Conservation (phyloP, 306 rosid species). For the Arachis hypogaea region DNA sequence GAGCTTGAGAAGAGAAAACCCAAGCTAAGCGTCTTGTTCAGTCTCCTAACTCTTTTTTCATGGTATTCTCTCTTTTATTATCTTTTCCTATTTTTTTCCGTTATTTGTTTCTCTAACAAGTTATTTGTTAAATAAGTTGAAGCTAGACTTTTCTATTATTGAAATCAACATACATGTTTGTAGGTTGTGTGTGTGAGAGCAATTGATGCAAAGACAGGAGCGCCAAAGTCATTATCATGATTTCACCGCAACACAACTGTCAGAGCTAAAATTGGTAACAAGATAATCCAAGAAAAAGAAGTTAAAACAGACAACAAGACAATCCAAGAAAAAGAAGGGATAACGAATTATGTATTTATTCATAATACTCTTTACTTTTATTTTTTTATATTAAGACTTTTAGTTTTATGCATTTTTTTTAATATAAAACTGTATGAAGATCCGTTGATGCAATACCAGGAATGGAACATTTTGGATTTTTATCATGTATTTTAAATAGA, state of each 20-base stretch:
- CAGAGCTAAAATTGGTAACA: slow-evolving; percentile 3
- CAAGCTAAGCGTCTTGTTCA: slow-evolving; percentile 63
- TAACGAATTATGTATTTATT: neutral
- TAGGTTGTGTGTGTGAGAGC: slow-evolving; percentile 65
- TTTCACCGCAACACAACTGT: slow-evolving; percentile 46
- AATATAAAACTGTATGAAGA: too few species aligned
- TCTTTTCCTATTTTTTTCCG: neutral
- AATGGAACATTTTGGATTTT: too few species aligned
- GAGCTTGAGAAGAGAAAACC: slow-evolving; percentile 59
- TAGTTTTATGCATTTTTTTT: too few species aligned
- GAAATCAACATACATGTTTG: neutral
- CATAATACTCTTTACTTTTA: too few species aligned
- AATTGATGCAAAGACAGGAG: slow-evolving; percentile 43
- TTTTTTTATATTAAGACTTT: too few species aligned
- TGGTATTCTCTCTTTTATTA: slow-evolving; percentile 36
- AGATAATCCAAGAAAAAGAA: neutral
- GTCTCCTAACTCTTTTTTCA: slow-evolving; percentile 62
- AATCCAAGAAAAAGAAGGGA: neutral
- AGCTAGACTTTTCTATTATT: too few species aligned
- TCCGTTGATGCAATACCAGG: too few species aligned
- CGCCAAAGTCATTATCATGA: slow-evolving; percentile 36
- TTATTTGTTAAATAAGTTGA: too few species aligned
- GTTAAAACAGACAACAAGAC: too few species aligned
- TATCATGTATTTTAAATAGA: too few species aligned
- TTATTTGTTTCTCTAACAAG: too few species aligned